A percentile compares a stretch with the other conserved stretches of the same genome.
These are phyloP conservation scores for Calocera cornea DNA, from an alignment of 768 basidiomycete genomes.

Conservation along the genomic window DNA sequence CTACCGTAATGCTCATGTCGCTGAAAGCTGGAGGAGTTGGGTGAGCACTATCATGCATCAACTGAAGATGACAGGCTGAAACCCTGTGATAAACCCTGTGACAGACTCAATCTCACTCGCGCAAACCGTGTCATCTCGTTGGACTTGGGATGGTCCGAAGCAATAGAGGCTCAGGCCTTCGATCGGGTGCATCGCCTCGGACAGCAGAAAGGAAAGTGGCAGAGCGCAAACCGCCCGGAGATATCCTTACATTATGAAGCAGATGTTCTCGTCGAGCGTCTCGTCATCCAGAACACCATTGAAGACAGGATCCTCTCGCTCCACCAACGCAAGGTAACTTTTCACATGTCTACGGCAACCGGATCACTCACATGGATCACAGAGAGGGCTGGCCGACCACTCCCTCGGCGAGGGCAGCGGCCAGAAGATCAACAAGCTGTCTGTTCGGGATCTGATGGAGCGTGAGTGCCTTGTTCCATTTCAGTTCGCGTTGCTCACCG, in stretches of 20 bases:
- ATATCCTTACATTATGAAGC: too few species aligned
- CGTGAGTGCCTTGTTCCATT: background rate
- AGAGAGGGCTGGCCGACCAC: constrained; percentile 45
- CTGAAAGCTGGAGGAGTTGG: constrained; percentile 48
- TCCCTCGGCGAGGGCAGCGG: constrained; percentile 48
- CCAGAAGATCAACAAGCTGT: constrained; percentile 37
- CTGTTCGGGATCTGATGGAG: constrained; percentile 17
- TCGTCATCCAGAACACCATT: background rate
- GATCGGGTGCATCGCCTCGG: constrained; percentile 48
- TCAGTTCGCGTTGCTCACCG: too few species aligned
- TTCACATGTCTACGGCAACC: background rate
- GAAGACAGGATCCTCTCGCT: constrained; percentile 27
- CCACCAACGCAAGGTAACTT: constrained; percentile 13
- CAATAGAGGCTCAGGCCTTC: constrained; percentile 48
- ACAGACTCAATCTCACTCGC: constrained; percentile 39
- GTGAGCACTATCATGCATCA: constrained; percentile 21
- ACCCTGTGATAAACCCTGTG: constrained; percentile 17
- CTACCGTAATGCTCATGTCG: constrained; percentile 44
- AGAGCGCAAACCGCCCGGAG: too few species aligned
- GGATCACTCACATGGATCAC: constrained; percentile 3
- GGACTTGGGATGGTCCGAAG: constrained; percentile 52
- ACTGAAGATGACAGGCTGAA: background rate
- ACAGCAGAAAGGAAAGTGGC: constrained; percentile 27
- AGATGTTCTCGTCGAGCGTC: background rate
- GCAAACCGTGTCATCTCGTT: constrained; percentile 52